phyloP scores from a whole-genome alignment of 352 stramenopile species.

The Globisporangium megalacanthum region DNA sequence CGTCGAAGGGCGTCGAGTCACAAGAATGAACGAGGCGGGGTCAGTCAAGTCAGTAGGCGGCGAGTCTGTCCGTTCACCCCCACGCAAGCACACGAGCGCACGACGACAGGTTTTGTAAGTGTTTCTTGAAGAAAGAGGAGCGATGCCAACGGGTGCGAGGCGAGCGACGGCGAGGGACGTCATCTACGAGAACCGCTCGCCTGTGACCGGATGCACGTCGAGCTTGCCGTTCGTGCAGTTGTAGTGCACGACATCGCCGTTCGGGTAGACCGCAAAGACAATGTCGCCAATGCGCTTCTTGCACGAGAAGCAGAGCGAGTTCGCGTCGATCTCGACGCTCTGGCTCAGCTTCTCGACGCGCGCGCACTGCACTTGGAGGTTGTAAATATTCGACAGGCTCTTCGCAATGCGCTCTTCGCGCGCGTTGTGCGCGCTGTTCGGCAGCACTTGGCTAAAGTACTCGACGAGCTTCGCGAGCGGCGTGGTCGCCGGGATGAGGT shows the following conservation, averaged over 20 bases:
- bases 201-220: slow-evolving; percentile 75
- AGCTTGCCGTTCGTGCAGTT: slow-evolving; percentile 85
- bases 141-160: background rate
- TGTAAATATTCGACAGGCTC: slow-evolving; percentile 87
- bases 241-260: slow-evolving; percentile 84
- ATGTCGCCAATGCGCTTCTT: slow-evolving; percentile 87
- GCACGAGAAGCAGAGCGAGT: slow-evolving; percentile 73
- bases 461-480: slow-evolving; percentile 78
- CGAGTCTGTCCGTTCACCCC: background rate
- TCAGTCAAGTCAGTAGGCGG: too few species aligned
- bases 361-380: slow-evolving; percentile 84
- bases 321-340: slow-evolving; percentile 78
- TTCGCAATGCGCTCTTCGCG: slow-evolving; percentile 76
- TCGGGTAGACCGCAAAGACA: slow-evolving; percentile 84
- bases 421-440: slow-evolving; percentile 77
- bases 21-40: background rate
- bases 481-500: slow-evolving; percentile 60
- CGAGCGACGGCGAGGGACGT: background rate
- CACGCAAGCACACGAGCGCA: background rate
- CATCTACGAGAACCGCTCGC: slow-evolving; percentile 70
- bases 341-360: slow-evolving; percentile 74
- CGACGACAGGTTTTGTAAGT: background rate
- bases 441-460: slow-evolving; percentile 78
- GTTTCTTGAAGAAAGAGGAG: background rate
- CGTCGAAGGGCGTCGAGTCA: background rate